phyloP scores from a whole-genome alignment of 2,329 filamentous ascomycete species.

The Phyllosticta ampelicida region DNA sequence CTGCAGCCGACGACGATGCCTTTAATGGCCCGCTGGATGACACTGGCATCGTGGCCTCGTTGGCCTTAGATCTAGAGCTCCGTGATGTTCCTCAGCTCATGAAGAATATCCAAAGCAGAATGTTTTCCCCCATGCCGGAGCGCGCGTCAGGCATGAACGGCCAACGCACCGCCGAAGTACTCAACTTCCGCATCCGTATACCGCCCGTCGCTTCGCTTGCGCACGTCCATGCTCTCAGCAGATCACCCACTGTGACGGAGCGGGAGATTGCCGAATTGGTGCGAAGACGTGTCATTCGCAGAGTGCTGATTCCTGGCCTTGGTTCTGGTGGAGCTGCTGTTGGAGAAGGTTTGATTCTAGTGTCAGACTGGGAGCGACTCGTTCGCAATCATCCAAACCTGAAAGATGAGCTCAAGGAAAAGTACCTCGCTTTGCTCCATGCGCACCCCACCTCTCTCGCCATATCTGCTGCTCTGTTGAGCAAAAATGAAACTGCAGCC shows the following conservation, averaged over 20 bases:
- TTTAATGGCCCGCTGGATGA: constrained; percentile 46
- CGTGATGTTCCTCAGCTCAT: constrained; percentile 55
- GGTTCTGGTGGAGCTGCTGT: constrained; percentile 46
- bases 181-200: constrained; percentile 49
- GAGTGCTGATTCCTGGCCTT: constrained; percentile 52
- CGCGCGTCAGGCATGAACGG: constrained; percentile 51
- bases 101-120: constrained; percentile 47
- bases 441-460: constrained; percentile 39
- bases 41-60: constrained; percentile 43
- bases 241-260: constrained; percentile 53
- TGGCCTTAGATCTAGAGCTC: constrained; percentile 47
- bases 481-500: constrained; percentile 40
- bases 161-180: constrained; percentile 50
- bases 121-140: constrained; percentile 55
- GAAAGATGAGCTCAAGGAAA: constrained; percentile 35
- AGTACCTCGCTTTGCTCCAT: constrained; percentile 43
- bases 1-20: constrained; percentile 21
- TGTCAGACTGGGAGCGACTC: constrained; percentile 42
- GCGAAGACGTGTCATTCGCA: constrained; percentile 46
- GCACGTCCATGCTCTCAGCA: constrained; percentile 54
- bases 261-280: constrained; percentile 54
- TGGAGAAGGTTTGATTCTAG: constrained; percentile 55
- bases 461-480: constrained; percentile 33
- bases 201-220: constrained; percentile 56
- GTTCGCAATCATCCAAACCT: constrained; percentile 23